A percentile compares a stretch with the other conserved stretches of the same genome.
Evolutionary conservation across 2,329 filamentous ascomycete genomes (phyloP).

Genomic region (Aspergillus ustus): DNA sequence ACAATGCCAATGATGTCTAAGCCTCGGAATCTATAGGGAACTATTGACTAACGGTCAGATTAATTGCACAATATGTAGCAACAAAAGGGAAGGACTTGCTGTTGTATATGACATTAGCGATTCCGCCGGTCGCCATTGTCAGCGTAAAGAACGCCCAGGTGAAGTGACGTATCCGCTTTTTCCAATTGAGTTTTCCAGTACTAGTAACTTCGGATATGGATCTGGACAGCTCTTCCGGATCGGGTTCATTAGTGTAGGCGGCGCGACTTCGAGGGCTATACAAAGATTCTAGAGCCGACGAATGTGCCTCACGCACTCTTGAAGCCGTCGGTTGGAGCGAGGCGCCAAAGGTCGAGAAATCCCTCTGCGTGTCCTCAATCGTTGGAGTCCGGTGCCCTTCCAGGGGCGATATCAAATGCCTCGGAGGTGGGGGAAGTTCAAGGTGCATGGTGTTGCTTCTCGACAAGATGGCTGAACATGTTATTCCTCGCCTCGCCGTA

Average conservation of each 20-base stretch:
- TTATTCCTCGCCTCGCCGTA: background rate
- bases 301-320: slow-evolving; percentile 31
- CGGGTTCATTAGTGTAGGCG: slow-evolving; percentile 25
- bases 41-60: slow-evolving; percentile 29
- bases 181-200: slow-evolving; percentile 49
- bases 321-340: slow-evolving; percentile 19
- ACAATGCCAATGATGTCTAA: slow-evolving; percentile 63
- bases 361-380: slow-evolving; percentile 47
- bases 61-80: background rate
- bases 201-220: slow-evolving; percentile 22
- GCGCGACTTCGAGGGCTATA: slow-evolving; percentile 28
- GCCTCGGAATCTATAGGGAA: slow-evolving; percentile 61
- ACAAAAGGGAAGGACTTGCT: slow-evolving; percentile 52
- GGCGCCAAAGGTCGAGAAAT: slow-evolving; percentile 19
- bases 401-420: slow-evolving; percentile 43
- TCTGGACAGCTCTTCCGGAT: slow-evolving; percentile 18
- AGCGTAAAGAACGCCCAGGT: slow-evolving; percentile 82
- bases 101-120: slow-evolving; percentile 63
- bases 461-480: background rate
- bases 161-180: slow-evolving; percentile 63
- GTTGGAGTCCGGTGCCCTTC: slow-evolving; percentile 52
- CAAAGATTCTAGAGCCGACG: slow-evolving; percentile 34
- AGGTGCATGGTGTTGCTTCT: slow-evolving; percentile 22
- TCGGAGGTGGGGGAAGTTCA: slow-evolving; percentile 29
- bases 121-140: slow-evolving; percentile 65